These are phyloP conservation scores for Termitomyces sp. DNA, from an alignment of 768 basidiomycete genomes.

Conservation along the genomic window DNA sequence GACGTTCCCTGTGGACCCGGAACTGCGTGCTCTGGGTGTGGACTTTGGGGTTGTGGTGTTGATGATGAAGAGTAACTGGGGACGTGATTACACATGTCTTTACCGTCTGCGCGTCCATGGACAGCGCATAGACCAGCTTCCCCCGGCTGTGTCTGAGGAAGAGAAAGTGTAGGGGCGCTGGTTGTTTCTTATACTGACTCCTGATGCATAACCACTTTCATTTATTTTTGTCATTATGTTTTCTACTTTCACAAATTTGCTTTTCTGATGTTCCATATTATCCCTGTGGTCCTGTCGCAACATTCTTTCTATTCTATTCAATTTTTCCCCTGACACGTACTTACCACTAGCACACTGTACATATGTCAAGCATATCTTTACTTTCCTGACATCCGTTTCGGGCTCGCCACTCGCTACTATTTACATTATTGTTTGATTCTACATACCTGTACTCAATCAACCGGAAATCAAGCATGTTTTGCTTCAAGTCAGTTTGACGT, in stretches of 20 bases:
- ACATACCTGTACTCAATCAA: constrained; percentile 3
- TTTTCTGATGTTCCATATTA: neutral
- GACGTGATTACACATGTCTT: constrained; percentile 81
- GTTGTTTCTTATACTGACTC: neutral
- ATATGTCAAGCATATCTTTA: constrained; percentile 2
- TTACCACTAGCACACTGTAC: neutral
- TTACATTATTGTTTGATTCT: constrained; percentile 5
- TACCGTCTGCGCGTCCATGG: constrained; percentile 86
- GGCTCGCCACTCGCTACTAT: neutral
- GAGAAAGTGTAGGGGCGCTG: constrained; percentile 7
- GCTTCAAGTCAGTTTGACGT: neutral
- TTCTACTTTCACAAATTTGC: constrained; percentile 9
- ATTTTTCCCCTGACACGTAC: constrained; percentile 1
- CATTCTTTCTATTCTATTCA: constrained; percentile 8
- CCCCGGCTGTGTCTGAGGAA: constrained; percentile 31
- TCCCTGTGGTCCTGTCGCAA: constrained; percentile 5
- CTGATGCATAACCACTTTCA: neutral
- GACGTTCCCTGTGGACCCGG: constrained; percentile 71
- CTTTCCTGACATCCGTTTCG: neutral
- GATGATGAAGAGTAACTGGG: constrained; percentile 84
- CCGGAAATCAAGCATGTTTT: neutral
- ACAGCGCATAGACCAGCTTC: constrained; percentile 40
- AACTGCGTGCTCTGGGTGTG: constrained; percentile 65
- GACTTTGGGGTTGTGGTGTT: constrained; percentile 87
- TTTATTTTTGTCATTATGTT: constrained; percentile 6